phyloP scores from a whole-genome alignment of 1,284 basidiomycete species.

The Austroboletus rostrupii region DNA sequence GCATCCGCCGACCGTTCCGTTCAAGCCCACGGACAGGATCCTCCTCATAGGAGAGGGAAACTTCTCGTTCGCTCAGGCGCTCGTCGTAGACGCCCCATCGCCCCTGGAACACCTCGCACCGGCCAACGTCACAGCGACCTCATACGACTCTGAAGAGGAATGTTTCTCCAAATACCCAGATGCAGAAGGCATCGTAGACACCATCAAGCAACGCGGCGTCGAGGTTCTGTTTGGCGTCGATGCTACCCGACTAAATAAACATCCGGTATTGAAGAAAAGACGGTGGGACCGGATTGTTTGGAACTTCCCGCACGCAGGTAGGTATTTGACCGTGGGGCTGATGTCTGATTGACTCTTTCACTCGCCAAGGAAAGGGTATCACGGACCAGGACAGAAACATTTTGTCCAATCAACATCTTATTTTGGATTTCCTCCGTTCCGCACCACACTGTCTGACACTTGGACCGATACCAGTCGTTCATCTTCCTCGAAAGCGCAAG shows the following conservation, averaged over 20 bases:
- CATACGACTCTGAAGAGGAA: conserved; percentile 77
- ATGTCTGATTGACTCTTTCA: conserved; percentile 3
- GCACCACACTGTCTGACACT: conserved; percentile 60
- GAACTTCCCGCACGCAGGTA: conserved; percentile 97
- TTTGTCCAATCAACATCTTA: conserved; percentile 83
- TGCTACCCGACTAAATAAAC: conserved; percentile 71
- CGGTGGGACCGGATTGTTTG: conserved; percentile 83
- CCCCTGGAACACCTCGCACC: conserved; percentile 56
- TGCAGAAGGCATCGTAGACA: conserved; percentile 57
- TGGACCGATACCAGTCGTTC: conserved; percentile 52
- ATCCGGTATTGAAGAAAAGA: conserved; percentile 49
- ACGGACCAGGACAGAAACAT: conserved; percentile 95
- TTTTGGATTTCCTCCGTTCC: conserved; percentile 82
- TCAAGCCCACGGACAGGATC: conserved; percentile 71
- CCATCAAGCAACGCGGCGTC: conserved; percentile 58
- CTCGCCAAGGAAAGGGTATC: conserved; percentile 77
- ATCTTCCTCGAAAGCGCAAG: conserved; percentile 42
- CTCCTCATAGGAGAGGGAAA: conserved; percentile 94
- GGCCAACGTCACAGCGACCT: conserved; percentile 77
- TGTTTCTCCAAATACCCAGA: conserved; percentile 87
- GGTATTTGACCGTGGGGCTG: background rate
- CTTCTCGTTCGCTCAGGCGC: conserved; percentile 86
- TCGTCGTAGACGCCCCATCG: conserved; percentile 55
- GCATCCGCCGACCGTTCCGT: conserved; percentile 62
- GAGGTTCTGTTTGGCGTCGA: conserved; percentile 84